A percentile compares a stretch with the other conserved stretches of the same genome.
Evolutionary conservation across 2,329 filamentous ascomycete species (phyloP).

Genomic region (Ophiostoma sp.): DNA sequence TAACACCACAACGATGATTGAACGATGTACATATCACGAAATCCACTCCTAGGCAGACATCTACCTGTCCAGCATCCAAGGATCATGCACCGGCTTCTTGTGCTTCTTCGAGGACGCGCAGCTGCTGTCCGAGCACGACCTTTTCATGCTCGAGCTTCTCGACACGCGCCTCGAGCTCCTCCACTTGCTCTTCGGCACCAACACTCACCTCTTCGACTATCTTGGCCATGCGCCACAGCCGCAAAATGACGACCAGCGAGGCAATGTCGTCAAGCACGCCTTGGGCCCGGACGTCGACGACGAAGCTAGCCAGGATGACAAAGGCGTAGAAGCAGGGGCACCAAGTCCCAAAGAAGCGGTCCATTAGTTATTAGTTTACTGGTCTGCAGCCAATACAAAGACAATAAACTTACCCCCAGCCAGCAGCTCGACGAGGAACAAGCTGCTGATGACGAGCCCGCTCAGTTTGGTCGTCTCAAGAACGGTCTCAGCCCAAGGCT

Average conservation of each 20-base stretch:
- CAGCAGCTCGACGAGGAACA: constrained; percentile 62
- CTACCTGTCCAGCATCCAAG: too few relatives aligned
- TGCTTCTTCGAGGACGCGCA: constrained; percentile 17
- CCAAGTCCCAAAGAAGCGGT: constrained; percentile 50
- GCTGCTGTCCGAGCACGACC: constrained; percentile 29
- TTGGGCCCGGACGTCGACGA: constrained; percentile 55
- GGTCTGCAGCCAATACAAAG: background rate
- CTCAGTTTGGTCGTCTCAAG: constrained; percentile 43
- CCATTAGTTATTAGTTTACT: background rate
- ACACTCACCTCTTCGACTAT: constrained; percentile 63
- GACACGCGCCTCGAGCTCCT: constrained; percentile 49
- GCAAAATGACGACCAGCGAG: constrained; percentile 60
- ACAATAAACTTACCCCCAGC: constrained; percentile 32
- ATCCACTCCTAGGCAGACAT: too few relatives aligned
- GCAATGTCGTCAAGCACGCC: constrained; percentile 58
- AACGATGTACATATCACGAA: too few relatives aligned
- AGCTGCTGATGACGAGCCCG: constrained; percentile 54
- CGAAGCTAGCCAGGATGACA: constrained; percentile 57
- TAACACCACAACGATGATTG: too few relatives aligned
- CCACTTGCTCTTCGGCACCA: constrained; percentile 57
- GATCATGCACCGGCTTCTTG: background rate
- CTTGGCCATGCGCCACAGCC: constrained; percentile 64
- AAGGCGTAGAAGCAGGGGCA: constrained; percentile 61
- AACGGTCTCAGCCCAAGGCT: constrained; percentile 38
- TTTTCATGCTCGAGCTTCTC: constrained; percentile 48